These are phyloP conservation scores for Cutaneotrichosporon curvatum DNA, from an alignment of 1,284 basidiomycete genomes.

Conservation along the genomic window DNA sequence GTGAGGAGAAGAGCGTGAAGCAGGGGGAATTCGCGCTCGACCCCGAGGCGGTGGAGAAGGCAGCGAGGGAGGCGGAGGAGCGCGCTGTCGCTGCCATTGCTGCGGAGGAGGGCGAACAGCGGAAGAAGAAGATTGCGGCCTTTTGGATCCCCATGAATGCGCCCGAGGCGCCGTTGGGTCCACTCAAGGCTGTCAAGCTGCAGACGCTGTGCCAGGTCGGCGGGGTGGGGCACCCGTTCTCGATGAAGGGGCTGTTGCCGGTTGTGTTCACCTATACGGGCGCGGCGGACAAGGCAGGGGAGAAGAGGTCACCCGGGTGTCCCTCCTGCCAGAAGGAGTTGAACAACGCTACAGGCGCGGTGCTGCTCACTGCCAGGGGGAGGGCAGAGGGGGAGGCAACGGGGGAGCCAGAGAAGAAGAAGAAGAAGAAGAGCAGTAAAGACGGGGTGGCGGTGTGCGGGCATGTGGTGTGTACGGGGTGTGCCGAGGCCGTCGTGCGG, in stretches of 20 bases:
- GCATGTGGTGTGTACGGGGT: constrained; percentile 80
- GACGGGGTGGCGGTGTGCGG: constrained; percentile 53
- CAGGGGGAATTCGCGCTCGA: constrained; percentile 56
- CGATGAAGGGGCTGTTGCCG: constrained; percentile 66
- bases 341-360: constrained; percentile 67
- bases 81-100: constrained; percentile 72
- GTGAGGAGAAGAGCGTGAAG: not conserved
- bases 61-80: constrained; percentile 73
- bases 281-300: not conserved
- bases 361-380: constrained; percentile 49
- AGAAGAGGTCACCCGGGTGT: constrained; percentile 57
- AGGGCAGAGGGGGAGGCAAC: constrained; percentile 30
- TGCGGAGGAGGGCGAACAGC: constrained; percentile 66
- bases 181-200: constrained; percentile 70
- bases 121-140: constrained; percentile 80
- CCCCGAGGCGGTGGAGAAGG: constrained; percentile 58
- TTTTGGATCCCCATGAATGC: constrained; percentile 90
- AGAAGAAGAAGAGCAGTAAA: constrained; percentile 34
- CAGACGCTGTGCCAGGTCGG: constrained; percentile 79
- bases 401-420: constrained; percentile 31
- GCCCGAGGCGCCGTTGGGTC: constrained; percentile 58
- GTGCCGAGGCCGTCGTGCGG: constrained; percentile 70
- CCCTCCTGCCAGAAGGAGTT: constrained; percentile 80
- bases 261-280: constrained; percentile 63
- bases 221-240: constrained; percentile 53